A percentile compares a stretch with the other conserved stretches of the same genome.
These are phyloP conservation scores for Pythium pectinolyticum DNA, from an alignment of 352 stramenopile genomes.

Conservation along the genomic window DNA sequence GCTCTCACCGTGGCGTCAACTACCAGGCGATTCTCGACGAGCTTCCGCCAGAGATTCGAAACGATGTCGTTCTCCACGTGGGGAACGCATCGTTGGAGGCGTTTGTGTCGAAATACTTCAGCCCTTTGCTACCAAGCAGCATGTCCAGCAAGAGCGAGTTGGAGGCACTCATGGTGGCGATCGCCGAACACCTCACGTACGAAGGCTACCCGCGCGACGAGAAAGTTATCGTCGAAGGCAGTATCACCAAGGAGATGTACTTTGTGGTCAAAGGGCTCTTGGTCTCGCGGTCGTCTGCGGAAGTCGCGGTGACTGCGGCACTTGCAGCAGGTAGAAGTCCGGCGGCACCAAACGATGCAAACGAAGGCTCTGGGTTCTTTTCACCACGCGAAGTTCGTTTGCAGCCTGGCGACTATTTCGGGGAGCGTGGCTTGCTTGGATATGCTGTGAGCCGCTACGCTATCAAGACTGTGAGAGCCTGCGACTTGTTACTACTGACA, in stretches of 20 bases:
- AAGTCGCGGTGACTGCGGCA: conserved; percentile 13
- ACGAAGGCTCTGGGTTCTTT: not conserved
- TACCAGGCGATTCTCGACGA: conserved; percentile 61
- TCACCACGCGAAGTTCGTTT: conserved; percentile 17
- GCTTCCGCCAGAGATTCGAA: conserved; percentile 47
- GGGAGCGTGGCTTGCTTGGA: conserved; percentile 54
- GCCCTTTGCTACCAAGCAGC: conserved; percentile 33
- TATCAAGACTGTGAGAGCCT: conserved; percentile 31
- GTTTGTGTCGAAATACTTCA: conserved; percentile 49
- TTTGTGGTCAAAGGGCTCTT: conserved; percentile 66
- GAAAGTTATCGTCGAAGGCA: conserved; percentile 58
- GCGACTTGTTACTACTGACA: conserved; percentile 32
- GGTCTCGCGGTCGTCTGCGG: conserved; percentile 22
- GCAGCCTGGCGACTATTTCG: conserved; percentile 57
- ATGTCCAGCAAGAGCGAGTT: conserved; percentile 34
- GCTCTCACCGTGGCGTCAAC: conserved; percentile 54
- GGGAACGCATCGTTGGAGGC: conserved; percentile 35
- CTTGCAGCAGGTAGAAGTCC: not conserved
- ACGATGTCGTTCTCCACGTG: conserved; percentile 52
- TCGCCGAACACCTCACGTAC: conserved; percentile 57
- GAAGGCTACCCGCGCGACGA: conserved; percentile 69
- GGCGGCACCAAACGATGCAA: not conserved
- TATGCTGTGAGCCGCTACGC: conserved; percentile 45
- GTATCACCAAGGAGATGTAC: conserved; percentile 67
- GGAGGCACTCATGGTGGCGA: conserved; percentile 22